These are phyloP conservation scores for Phytophthora pseudosyringae DNA, from an alignment of 352 stramenopile genomes.

Conservation along the genomic window DNA sequence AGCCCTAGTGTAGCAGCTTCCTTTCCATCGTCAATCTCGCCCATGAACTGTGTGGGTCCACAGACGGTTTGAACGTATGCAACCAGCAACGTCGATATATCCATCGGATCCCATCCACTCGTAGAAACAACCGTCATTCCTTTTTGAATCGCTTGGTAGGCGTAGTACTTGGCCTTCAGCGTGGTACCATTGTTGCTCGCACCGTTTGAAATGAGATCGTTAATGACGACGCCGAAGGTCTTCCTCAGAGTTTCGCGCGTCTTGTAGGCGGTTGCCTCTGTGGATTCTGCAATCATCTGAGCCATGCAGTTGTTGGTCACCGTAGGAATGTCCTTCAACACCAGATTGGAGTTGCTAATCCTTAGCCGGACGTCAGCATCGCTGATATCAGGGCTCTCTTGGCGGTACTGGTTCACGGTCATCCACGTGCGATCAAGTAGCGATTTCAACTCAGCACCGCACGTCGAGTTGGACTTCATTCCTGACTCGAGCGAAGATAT, in stretches of 20 bases:
- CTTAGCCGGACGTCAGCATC: slow-evolving; percentile 35
- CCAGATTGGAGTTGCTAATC: slow-evolving; percentile 38
- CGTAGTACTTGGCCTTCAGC: slow-evolving; percentile 17
- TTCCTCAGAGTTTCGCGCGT: slow-evolving; percentile 35
- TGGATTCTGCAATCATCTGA: slow-evolving; percentile 26
- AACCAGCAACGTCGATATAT: too few species aligned
- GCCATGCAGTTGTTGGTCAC: slow-evolving; percentile 43
- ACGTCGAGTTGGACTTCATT: slow-evolving; percentile 39
- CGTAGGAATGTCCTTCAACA: slow-evolving; percentile 41
- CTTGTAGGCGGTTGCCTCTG: slow-evolving; percentile 24
- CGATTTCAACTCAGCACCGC: slow-evolving; percentile 33
- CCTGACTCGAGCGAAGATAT: too few species aligned
- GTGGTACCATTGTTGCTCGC: slow-evolving; percentile 32
- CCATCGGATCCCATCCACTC: too few species aligned
- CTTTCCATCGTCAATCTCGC: slow-evolving; percentile 51
- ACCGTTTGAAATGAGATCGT: slow-evolving; percentile 31
- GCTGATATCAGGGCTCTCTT: slow-evolving; percentile 28
- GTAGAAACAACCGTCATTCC: too few species aligned
- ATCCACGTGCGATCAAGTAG: slow-evolving; percentile 25
- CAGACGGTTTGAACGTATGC: too few species aligned
- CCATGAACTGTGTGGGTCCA: slow-evolving; percentile 48
- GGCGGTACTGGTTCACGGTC: slow-evolving; percentile 24
- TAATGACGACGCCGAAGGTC: slow-evolving; percentile 32
- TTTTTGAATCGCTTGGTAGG: slow-evolving; percentile 22
- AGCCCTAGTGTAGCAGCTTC: slow-evolving; percentile 49